Evolutionary conservation across 306 rosid genomes (phyloP).

Genomic region (Aeschynomene evenia): DNA sequence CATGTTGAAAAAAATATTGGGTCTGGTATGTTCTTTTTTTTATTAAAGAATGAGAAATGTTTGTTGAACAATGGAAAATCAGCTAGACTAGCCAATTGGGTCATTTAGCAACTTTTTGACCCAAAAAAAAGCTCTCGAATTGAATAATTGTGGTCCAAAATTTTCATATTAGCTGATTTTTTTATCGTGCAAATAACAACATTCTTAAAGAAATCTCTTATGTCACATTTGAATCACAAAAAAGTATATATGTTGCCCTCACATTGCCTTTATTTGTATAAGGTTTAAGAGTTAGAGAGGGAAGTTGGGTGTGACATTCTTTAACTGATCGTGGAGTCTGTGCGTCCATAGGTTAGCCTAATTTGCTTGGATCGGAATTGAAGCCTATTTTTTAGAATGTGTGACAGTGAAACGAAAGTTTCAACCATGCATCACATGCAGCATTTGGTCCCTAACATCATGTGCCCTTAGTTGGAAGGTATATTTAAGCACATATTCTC

Average conservation of each 20-base stretch:
- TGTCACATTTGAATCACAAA: constrained; percentile 9
- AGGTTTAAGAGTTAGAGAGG: constrained; percentile 16
- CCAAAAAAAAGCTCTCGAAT: too few species aligned
- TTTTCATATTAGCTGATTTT: too few species aligned
- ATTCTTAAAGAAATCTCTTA: constrained; percentile 25
- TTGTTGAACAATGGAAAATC: too few species aligned
- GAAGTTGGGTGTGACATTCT: constrained; percentile 37
- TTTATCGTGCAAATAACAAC: too few species aligned
- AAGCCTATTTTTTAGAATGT: too few species aligned
- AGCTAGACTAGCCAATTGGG: too few species aligned
- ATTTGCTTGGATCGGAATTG: constrained; percentile 17
- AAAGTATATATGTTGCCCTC: constrained; percentile 23
- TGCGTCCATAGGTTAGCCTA: constrained; percentile 27
- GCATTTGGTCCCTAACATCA: constrained; percentile 54
- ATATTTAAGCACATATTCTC: constrained; percentile 41
- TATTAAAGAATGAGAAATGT: too few species aligned
- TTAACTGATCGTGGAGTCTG: constrained; percentile 43
- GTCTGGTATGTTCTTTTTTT: constrained; percentile 28
- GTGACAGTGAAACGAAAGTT: constrained; percentile 36
- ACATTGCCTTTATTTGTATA: constrained; percentile 1
- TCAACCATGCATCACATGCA: constrained; percentile 55
- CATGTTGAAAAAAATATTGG: constrained; percentile 6
- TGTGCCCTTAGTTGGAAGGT: constrained; percentile 50
- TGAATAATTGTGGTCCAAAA: too few species aligned
- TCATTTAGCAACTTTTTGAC: too few species aligned